Base-by-base conservation (phyloP, 805 yeast genomes). In the Yarrowia porcina region DNA sequence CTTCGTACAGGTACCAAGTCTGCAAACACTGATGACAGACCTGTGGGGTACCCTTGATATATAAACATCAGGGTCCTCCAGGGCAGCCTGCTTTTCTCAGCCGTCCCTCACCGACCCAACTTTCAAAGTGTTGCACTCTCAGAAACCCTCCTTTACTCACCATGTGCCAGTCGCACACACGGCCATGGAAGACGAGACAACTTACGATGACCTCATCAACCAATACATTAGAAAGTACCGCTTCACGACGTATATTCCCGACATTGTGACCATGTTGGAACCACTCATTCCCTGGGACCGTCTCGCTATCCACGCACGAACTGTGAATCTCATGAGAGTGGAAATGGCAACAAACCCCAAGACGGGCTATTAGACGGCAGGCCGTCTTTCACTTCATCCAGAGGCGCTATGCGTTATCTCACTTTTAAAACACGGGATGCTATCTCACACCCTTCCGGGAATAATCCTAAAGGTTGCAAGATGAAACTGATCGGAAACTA, bases 221-320 rank as follows among this genome's bases (percentile, higher is more conserved):
- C 44, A 35, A 18, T 52, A 52, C 59, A 52, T 52, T 36, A n/a
- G 25, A 23, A 52, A 52, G 44, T 52, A 52, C 59, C 36, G 59
- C 32, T 52, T 52, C 44, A 52, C 59, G 21, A 52, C 59, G 6
- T 52, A 52, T 39, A 52, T 52, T n/a, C 33, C 59, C 13, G 59
- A 52, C 33, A 52, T 52, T 36, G 59, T 52, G 21, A 52, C 59
- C 59, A 52, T 52, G 59, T 11, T 52, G 44, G 59, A 52, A 25
- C 59, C 59, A 2, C 59, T 25, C 13, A 52, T 52, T 18, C 59
- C 59, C 9, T 52, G 59, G 59, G 59, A 52, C 35, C 42, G 59
- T n/a, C 44, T 52, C 4, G 33, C 44, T n/a, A 52, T 52, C 25
- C 59, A 52, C 33, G 28, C 38, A 2, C 30, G 59, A 25, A 52